Conservation (phyloP, 1,139 yeast genomes). For the Hansenula lynferdii region DNA sequence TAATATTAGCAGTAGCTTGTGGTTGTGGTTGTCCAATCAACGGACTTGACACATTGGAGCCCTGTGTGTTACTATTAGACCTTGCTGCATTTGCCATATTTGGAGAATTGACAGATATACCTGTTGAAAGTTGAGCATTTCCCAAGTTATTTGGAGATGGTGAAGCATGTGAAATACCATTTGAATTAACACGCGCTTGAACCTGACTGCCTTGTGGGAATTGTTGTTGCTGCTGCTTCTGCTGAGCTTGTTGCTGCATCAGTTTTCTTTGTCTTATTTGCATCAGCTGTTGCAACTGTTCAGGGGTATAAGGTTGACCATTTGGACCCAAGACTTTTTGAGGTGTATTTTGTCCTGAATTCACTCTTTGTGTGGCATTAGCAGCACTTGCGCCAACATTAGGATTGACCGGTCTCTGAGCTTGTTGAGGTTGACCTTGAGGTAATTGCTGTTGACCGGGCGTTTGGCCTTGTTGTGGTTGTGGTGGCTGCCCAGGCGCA, state of each 20-base stretch:
- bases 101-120: conserved; percentile 5
- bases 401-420: neutral
- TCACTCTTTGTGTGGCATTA: neutral
- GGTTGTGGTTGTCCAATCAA: conserved; percentile 3
- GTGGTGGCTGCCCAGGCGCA: too few relatives aligned
- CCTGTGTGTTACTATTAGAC: conserved; percentile 18
- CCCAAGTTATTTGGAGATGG: conserved; percentile 17
- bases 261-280: conserved; percentile 26
- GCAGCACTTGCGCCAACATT: too few relatives aligned
- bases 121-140: conserved; percentile 15
- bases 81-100: conserved; percentile 16
- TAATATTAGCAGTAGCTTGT: conserved; percentile 1
- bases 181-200: conserved; percentile 9
- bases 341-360: conserved; percentile 1
- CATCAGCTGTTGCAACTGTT: conserved; percentile 24
- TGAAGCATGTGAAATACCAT: conserved; percentile 7
- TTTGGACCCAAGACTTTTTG: conserved; percentile 11
- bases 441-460: conserved; percentile 12
- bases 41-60: conserved; percentile 9
- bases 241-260: conserved; percentile 31
- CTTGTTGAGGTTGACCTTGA: conserved; percentile 5
- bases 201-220: conserved; percentile 4
- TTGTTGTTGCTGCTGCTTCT: neutral
- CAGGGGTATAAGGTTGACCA: conserved; percentile 19
- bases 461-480: too few relatives aligned